Conservation (phyloP, 805 yeast genomes). For the Middelhovenomyces tepae region DNA sequence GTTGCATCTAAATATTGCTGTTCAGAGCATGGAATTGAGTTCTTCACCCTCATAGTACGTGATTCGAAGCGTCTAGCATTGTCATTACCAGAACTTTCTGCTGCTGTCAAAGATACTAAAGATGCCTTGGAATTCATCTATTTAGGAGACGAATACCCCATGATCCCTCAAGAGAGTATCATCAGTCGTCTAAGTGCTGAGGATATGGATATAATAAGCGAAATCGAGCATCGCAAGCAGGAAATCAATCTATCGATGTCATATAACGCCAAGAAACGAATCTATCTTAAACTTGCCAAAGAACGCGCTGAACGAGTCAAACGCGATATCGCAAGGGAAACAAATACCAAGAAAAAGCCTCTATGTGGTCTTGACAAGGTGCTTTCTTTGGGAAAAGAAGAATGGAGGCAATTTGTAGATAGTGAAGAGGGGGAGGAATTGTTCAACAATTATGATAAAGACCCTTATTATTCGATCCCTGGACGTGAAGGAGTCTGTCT, state of each 20-base stretch:
- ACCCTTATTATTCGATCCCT: too few species aligned
- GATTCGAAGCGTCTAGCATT: slow-evolving; percentile 8
- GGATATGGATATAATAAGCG: neutral
- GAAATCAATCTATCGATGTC: slow-evolving; percentile 6
- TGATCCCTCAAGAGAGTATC: neutral
- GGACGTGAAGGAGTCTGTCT: too few species aligned
- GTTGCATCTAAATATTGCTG: slow-evolving; percentile 60
- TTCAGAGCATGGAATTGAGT: slow-evolving; percentile 56
- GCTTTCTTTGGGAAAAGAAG: slow-evolving; percentile 7
- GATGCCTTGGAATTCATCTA: slow-evolving; percentile 7
- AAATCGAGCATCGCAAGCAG: neutral
- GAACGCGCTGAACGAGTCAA: slow-evolving; percentile 16
- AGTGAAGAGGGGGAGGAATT: slow-evolving; percentile 1
- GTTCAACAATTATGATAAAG: too few species aligned
- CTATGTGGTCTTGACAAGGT: slow-evolving; percentile 18
- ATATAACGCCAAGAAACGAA: slow-evolving; percentile 7
- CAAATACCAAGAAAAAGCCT: slow-evolving; percentile 18
- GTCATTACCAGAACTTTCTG: slow-evolving; percentile 13
- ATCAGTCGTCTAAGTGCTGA: slow-evolving; percentile 1
- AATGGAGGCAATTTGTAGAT: slow-evolving; percentile 4
- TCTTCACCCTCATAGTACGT: slow-evolving; percentile 10
- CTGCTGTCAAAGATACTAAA: slow-evolving; percentile 7
- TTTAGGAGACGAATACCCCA: slow-evolving; percentile 7
- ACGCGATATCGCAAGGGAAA: slow-evolving; percentile 17
- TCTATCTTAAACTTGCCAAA: slow-evolving; percentile 13